A percentile compares a stretch with the other conserved stretches of the same genome.
These are phyloP conservation scores for Diutina mesorugosa DNA, from an alignment of 1,139 yeast species.

Conservation along the genomic window DNA sequence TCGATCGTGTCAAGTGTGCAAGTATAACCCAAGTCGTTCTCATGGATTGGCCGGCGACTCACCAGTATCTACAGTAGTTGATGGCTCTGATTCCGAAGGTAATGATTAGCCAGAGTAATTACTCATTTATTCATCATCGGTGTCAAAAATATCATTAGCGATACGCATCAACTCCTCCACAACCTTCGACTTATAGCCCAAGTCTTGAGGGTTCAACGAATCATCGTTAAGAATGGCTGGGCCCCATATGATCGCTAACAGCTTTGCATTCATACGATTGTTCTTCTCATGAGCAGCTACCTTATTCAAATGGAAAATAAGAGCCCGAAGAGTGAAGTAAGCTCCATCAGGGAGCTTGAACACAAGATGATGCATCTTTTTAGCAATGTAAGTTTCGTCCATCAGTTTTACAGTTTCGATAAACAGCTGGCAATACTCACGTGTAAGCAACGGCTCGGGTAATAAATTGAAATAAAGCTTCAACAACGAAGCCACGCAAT, in stretches of 20 bases:
- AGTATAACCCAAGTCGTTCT: not conserved
- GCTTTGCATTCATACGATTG: conserved; percentile 73
- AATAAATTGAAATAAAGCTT: conserved; percentile 55
- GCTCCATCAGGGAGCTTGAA: conserved; percentile 90
- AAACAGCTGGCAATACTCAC: conserved; percentile 41
- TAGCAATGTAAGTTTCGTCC: conserved; percentile 42
- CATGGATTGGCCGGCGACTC: not conserved
- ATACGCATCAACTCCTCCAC: conserved; percentile 74
- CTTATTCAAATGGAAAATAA: conserved; percentile 73
- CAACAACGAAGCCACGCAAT: conserved; percentile 56
- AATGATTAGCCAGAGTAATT: not conserved
- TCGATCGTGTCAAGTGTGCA: not conserved
- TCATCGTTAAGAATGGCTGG: conserved; percentile 67
- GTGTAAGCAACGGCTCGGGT: conserved; percentile 61
- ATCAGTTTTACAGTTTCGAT: conserved; percentile 60
- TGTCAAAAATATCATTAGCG: conserved; percentile 82
- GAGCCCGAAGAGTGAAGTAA: conserved; percentile 77
- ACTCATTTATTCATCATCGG: conserved; percentile 23
- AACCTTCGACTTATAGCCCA: conserved; percentile 69
- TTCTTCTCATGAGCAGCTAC: conserved; percentile 50
- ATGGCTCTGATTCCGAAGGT: not conserved
- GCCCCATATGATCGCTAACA: conserved; percentile 87
- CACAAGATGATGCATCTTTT: conserved; percentile 75
- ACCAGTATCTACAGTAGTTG: not conserved
- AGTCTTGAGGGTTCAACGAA: conserved; percentile 58